A percentile compares a stretch with the other conserved stretches of the same genome.
Conservation (phyloP, 2,329 filamentous ascomycete genomes). For the Pseudogymnoascus sp. region DNA sequence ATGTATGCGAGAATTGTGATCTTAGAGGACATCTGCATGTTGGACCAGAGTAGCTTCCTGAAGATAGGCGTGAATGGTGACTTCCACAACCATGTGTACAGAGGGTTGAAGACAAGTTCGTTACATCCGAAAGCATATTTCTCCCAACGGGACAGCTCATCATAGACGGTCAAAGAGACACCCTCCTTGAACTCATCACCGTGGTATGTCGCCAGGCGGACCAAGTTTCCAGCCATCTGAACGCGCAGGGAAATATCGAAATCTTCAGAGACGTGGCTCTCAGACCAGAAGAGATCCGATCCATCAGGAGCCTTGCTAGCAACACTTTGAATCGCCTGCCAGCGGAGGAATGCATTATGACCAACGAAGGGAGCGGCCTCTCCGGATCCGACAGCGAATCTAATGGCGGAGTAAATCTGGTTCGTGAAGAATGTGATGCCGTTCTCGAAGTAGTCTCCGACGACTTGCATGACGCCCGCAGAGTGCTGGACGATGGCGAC, state of each 20-base stretch:
- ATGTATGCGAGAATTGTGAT: conserved; percentile 66
- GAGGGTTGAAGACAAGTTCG: conserved; percentile 62
- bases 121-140: conserved; percentile 69
- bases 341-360: conserved; percentile 69
- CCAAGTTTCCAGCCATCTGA: conserved; percentile 60
- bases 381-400: conserved; percentile 62
- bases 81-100: conserved; percentile 52
- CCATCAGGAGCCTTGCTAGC: conserved; percentile 50
- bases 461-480: conserved; percentile 71
- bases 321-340: conserved; percentile 56
- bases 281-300: conserved; percentile 62
- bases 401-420: conserved; percentile 67
- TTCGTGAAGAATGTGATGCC: conserved; percentile 73
- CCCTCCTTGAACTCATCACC: conserved; percentile 66
- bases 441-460: conserved; percentile 66
- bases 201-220: conserved; percentile 63
- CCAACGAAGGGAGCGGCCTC: conserved; percentile 66
- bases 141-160: conserved; percentile 65
- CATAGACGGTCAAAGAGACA: conserved; percentile 66
- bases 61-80: conserved; percentile 63
- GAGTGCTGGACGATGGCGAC: conserved; percentile 66
- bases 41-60: conserved; percentile 50
- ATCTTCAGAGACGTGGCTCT: conserved; percentile 69
- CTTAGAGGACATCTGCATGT: conserved; percentile 59
- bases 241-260: conserved; percentile 70